Conservation (phyloP, 306 rosid species). For the Prosopis cineraria region DNA sequence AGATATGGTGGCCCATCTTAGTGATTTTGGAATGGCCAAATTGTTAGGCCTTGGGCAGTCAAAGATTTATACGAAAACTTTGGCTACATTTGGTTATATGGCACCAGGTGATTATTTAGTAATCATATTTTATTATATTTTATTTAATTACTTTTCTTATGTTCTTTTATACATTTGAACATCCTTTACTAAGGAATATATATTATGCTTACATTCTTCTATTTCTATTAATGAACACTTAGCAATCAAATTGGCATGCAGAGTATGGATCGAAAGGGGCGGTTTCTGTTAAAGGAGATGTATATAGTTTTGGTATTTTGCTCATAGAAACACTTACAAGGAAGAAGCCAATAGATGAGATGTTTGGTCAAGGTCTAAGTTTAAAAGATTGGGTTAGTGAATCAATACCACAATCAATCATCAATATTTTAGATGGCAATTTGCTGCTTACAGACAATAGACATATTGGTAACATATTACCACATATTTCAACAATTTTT, state of each 20-base stretch:
- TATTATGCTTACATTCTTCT: too few species aligned
- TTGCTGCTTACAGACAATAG: not conserved
- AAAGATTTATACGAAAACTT: not conserved
- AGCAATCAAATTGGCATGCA: not conserved
- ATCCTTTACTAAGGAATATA: too few species aligned
- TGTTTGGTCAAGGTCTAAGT: slow-evolving; percentile 27
- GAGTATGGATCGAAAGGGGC: slow-evolving; percentile 45
- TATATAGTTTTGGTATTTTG: slow-evolving; percentile 46
- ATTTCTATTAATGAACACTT: too few species aligned
- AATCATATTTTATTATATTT: not conserved
- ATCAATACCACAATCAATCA: not conserved
- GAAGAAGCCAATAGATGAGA: slow-evolving; percentile 45
- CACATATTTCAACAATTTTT: not conserved
- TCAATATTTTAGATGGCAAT: not conserved
- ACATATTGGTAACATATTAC: not conserved
- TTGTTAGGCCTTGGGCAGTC: not conserved
- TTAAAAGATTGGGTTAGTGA: not conserved
- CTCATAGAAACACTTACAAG: slow-evolving; percentile 48
- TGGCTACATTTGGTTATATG: not conserved
- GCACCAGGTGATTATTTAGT: not conserved
- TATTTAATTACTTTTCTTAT: not conserved
- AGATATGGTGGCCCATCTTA: not conserved
- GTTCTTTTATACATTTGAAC: too few species aligned
- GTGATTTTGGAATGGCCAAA: not conserved
- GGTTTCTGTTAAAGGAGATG: slow-evolving; percentile 46